phyloP scores from a whole-genome alignment of 306 rosid genomes.

The Geum urbanum region DNA sequence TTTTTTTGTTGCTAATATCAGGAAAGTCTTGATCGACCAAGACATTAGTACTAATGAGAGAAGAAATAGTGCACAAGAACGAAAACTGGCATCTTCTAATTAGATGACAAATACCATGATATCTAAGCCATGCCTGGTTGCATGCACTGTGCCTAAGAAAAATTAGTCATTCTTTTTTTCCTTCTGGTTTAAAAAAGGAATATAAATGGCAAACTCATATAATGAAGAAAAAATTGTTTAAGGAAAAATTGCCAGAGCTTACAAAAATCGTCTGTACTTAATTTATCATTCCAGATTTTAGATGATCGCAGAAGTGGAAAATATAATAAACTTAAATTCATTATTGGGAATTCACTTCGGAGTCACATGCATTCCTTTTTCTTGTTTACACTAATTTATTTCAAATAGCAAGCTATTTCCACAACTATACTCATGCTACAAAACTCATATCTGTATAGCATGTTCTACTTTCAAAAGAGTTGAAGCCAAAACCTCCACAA shows the following conservation, averaged over 20 bases:
- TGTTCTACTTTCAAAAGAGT: neutral
- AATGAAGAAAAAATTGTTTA: neutral
- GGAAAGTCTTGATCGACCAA: neutral
- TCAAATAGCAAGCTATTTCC: slow-evolving; percentile 1
- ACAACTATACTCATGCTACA: neutral
- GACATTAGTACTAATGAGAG: neutral
- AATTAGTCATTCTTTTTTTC: neutral
- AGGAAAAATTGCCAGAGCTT: neutral
- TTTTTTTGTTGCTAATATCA: too few relatives aligned
- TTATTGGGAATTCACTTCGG: neutral
- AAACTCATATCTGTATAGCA: neutral
- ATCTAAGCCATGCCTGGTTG: neutral
- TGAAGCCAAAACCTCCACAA: neutral
- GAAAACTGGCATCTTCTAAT: too few relatives aligned
- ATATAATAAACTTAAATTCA: neutral
- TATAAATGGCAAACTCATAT: neutral
- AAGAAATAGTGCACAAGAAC: too few relatives aligned
- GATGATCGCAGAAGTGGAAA: neutral
- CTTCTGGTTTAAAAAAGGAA: neutral
- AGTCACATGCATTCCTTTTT: slow-evolving; percentile 9
- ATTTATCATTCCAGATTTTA: neutral
- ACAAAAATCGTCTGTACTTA: neutral
- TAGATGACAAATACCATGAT: neutral
- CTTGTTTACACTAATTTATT: neutral
- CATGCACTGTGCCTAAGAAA: neutral